Conservation (phyloP, 306 rosid genomes). For the Corylus americana region DNA sequence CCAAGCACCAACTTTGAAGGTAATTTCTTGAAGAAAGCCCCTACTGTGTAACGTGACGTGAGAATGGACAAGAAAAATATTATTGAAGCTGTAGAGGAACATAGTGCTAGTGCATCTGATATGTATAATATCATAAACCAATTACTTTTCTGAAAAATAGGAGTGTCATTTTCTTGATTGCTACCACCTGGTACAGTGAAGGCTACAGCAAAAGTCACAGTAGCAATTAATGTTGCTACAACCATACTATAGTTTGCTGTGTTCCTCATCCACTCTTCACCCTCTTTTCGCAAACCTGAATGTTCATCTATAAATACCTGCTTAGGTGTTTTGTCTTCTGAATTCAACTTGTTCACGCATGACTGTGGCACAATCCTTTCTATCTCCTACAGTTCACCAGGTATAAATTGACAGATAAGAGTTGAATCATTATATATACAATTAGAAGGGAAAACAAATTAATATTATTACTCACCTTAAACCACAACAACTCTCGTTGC, state of each 20-base stretch:
- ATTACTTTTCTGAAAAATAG: neutral
- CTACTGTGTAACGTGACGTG: slow-evolving; percentile 47
- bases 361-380: slow-evolving; percentile 19
- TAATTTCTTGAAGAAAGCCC: slow-evolving; percentile 40
- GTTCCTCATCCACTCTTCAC: slow-evolving; percentile 53
- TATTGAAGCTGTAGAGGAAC: neutral
- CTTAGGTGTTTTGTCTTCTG: slow-evolving; percentile 23
- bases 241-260: slow-evolving; percentile 52
- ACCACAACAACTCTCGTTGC: slow-evolving; percentile 32
- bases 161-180: slow-evolving; percentile 3
- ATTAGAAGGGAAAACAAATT: no score
- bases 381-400: neutral
- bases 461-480: neutral
- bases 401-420: neutral
- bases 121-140: slow-evolving; percentile 2
- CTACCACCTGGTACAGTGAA: slow-evolving; percentile 50
- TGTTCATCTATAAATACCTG: slow-evolving; percentile 42
- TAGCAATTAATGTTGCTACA: slow-evolving; percentile 50
- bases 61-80: slow-evolving; percentile 43
- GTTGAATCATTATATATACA: no score
- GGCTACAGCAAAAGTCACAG: slow-evolving; percentile 55
- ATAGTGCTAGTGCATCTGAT: neutral
- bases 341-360: slow-evolving; percentile 6
- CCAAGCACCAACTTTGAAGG: slow-evolving; percentile 29
- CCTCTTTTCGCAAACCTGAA: slow-evolving; percentile 18